phyloP scores from a whole-genome alignment of 441 rosid species.

The Francoa sonchifolia region DNA sequence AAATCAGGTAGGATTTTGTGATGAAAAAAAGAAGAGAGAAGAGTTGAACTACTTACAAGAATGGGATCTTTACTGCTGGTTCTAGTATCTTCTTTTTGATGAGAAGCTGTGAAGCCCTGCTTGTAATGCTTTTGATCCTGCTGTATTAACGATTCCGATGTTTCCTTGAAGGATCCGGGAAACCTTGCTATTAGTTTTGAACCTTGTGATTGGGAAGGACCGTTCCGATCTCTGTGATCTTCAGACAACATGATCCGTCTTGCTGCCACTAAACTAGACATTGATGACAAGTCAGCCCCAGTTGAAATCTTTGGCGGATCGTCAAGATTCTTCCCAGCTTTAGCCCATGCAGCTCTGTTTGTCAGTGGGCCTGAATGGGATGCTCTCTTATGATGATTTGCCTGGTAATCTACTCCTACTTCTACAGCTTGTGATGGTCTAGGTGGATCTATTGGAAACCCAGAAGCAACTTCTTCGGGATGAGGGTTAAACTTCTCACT shows the following conservation, averaged over 20 bases:
- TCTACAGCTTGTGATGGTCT: slow-evolving; percentile 73
- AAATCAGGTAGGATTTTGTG: too few relatives aligned
- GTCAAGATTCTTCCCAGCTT: slow-evolving; percentile 44
- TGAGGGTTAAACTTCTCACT: slow-evolving; percentile 95
- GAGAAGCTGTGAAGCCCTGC: slow-evolving; percentile 26
- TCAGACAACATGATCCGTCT: slow-evolving; percentile 46
- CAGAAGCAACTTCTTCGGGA: slow-evolving; percentile 93
- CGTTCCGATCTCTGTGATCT: slow-evolving; percentile 25
- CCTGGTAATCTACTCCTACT: slow-evolving; percentile 40
- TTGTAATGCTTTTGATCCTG: slow-evolving; percentile 36
- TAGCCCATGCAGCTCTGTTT: slow-evolving; percentile 70
- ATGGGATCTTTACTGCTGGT: slow-evolving; percentile 51
- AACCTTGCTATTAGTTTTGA: slow-evolving; percentile 57
- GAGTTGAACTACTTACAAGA: slow-evolving; percentile 43
- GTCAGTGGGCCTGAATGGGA: slow-evolving; percentile 87
- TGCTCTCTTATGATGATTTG: slow-evolving; percentile 62
- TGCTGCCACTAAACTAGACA: slow-evolving; percentile 42
- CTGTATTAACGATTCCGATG: slow-evolving; percentile 44
- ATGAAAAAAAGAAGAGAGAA: not conserved
- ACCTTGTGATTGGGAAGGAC: slow-evolving; percentile 34
- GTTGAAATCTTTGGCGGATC: slow-evolving; percentile 48
- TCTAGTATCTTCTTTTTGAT: slow-evolving; percentile 47
- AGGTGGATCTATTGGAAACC: slow-evolving; percentile 94
- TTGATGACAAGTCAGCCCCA: slow-evolving; percentile 42
- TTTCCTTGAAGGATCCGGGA: slow-evolving; percentile 87